Base-by-base conservation (phyloP, 2,329 filamentous ascomycete species). In the Xylaria sp. region DNA sequence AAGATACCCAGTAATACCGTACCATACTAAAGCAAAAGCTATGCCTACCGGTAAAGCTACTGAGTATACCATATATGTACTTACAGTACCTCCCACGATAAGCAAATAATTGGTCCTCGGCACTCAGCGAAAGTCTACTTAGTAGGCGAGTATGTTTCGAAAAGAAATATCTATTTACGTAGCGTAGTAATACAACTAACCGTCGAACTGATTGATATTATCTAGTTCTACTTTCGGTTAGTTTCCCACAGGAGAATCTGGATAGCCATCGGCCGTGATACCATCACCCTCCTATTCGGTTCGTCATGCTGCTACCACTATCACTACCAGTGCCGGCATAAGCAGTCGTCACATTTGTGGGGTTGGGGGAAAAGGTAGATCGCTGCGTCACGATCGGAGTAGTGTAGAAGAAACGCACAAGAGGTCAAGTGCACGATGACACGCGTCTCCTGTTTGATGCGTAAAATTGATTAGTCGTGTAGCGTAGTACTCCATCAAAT, bases 321-420 rank as follows among this genome's bases (percentile, higher is more conserved):
- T 16, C 60, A 35, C 55, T 55, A 57, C 68, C 29, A 50, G 54
- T 66, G 48, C 66, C 66, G 63, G 66, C 69, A 72, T 68, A 60
- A 61, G 53, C 29, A 59, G 51, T 54, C 51, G 65, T 62, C 62
- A 63, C 60, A 59, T 63, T 61, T 62, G 54, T 65, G 65, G 62
- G 68, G 50, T 53, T 44, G 40, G 40, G 51, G 62, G 54, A 55
- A 51, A 35, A 57, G 60, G 57, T 44, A 42, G 64, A 67, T 68
- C 58, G 27, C 40, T 65, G 65, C 65, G 60, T 65, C 35, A 40
- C 44, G 65, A 63, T 61, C 62, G 50, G 63, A 32, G 44, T 37
- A 60, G 63, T 25, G 44, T 37, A 60, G 25, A 63, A 32, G 40
- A 32, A 63, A 69, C 8, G 42, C 47, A 60, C 53, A 44, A 63